Percentiles rank a stretch among this genome's conserved stretches.
Conservation (phyloP, 1,284 basidiomycete genomes). For the Puccinia hordei region DNA sequence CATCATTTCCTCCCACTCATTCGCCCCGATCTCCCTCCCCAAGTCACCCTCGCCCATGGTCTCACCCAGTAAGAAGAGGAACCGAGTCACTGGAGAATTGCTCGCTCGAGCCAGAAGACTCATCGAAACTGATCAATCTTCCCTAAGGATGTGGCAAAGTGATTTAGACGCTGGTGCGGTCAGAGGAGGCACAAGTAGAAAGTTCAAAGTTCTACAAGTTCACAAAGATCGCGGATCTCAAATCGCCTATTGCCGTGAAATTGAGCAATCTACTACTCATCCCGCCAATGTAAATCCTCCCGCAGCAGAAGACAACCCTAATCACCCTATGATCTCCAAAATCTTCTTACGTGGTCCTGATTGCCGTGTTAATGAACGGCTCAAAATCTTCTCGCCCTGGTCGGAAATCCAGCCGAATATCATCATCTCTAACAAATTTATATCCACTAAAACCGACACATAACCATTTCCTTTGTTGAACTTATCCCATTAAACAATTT, state of each 20-base stretch:
- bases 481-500: too few species aligned
- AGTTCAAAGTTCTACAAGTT: background rate
- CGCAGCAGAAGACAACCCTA: background rate
- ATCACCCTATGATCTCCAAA: background rate
- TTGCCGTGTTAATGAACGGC: background rate
- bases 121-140: conserved; percentile 18
- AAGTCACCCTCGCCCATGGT: conserved; percentile 5
- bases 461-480: background rate
- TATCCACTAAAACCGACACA: background rate
- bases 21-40: background rate
- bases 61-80: conserved; percentile 14
- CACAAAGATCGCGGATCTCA: conserved; percentile 3
- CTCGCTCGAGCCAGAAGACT: background rate
- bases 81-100: background rate
- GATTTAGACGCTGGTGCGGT: conserved; percentile 13
- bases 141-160: conserved; percentile 16
- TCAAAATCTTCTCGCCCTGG: conserved; percentile 16
- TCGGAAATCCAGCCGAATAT: background rate
- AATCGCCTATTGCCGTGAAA: background rate
- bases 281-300: background rate
- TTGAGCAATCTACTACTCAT: background rate
- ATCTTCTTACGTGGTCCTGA: conserved; percentile 1
- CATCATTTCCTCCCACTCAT: background rate
- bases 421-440: conserved; percentile 12
- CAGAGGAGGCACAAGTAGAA: background rate